A percentile compares a stretch with the other conserved stretches of the same genome.
Conservation (phyloP, 495 filamentous ascomycete species). For the Penicillium canescens region DNA sequence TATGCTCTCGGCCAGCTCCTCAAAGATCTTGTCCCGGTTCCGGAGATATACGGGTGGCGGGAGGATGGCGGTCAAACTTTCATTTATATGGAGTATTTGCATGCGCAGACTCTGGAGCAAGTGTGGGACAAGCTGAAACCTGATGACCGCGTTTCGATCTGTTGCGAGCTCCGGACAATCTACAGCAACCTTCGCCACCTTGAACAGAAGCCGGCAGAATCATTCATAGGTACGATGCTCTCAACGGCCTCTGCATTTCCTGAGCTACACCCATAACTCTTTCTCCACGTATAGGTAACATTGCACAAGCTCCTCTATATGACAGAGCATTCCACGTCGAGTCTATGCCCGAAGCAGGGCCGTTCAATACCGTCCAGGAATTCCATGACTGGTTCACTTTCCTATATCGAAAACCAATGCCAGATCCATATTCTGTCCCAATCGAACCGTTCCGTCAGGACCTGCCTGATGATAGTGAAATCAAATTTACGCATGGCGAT, state of each 20-base stretch:
- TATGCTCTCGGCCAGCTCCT: constrained; percentile 24
- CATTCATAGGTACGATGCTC: constrained; percentile 23
- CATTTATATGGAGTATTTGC: constrained; percentile 30
- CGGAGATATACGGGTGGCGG: constrained; percentile 30
- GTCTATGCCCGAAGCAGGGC: constrained; percentile 29
- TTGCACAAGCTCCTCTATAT: constrained; percentile 21
- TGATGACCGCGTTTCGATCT: constrained; percentile 24
- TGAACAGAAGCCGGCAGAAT: constrained; percentile 23
- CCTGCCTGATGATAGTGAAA: constrained; percentile 28
- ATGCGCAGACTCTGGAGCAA: constrained; percentile 23
- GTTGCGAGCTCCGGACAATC: constrained; percentile 26
- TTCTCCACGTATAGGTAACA: constrained; percentile 16
- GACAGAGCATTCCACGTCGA: constrained; percentile 25
- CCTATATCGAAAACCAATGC: constrained; percentile 25
- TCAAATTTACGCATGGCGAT: constrained; percentile 49
- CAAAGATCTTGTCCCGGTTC: constrained; percentile 23
- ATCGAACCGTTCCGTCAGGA: constrained; percentile 29
- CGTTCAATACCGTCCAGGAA: constrained; percentile 23
- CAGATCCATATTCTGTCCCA: constrained; percentile 29
- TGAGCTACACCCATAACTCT: constrained; percentile 3
- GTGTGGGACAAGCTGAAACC: constrained; percentile 24
- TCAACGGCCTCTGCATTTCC: constrained; percentile 1
- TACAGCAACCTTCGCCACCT: constrained; percentile 26
- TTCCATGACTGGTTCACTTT: constrained; percentile 35
- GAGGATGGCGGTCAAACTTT: constrained; percentile 18